A percentile compares a stretch with the other conserved stretches of the same genome.
Conservation (phyloP, 2,329 filamentous ascomycete species). For the Trichoderma arundinaceum region DNA sequence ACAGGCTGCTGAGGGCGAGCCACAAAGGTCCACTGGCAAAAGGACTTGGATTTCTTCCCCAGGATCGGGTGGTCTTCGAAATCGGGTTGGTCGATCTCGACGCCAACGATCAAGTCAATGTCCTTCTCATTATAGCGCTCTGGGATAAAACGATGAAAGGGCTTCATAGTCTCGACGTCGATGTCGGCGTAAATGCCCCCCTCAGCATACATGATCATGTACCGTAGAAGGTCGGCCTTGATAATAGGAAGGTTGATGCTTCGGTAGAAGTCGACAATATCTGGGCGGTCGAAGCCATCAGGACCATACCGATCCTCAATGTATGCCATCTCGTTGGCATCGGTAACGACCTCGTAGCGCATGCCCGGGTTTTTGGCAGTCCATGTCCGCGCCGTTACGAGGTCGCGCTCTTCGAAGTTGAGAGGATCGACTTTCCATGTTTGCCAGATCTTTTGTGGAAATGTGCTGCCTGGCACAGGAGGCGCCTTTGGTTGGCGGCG, state of each 20-base stretch:
- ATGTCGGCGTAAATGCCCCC: slow-evolving; percentile 73
- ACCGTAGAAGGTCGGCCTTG: slow-evolving; percentile 71
- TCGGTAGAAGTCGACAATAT: slow-evolving; percentile 67
- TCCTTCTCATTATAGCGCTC: slow-evolving; percentile 66
- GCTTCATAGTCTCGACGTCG: slow-evolving; percentile 46
- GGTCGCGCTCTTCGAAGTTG: slow-evolving; percentile 68
- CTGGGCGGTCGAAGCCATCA: slow-evolving; percentile 67
- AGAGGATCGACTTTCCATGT: slow-evolving; percentile 75
- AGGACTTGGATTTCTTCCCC: slow-evolving; percentile 70
- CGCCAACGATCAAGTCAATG: slow-evolving; percentile 72
- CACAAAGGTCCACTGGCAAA: slow-evolving; percentile 79
- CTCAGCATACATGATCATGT: slow-evolving; percentile 73
- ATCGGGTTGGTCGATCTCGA: slow-evolving; percentile 73
- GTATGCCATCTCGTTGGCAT: slow-evolving; percentile 69
- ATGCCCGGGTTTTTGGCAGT: slow-evolving; percentile 67
- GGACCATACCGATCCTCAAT: slow-evolving; percentile 72
- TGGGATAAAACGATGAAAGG: slow-evolving; percentile 46
- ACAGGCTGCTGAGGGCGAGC: slow-evolving; percentile 69
- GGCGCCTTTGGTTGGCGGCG: slow-evolving; percentile 33
- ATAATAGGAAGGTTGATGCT: slow-evolving; percentile 66
- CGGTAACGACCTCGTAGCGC: slow-evolving; percentile 72
- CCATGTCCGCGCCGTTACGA: slow-evolving; percentile 67
- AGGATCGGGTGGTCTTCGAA: slow-evolving; percentile 68
- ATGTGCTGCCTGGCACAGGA: slow-evolving; percentile 43
- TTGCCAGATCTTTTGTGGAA: slow-evolving; percentile 76